Evolutionary conservation across 495 filamentous ascomycete species (phyloP).

Genomic region (Xylaria grammica): DNA sequence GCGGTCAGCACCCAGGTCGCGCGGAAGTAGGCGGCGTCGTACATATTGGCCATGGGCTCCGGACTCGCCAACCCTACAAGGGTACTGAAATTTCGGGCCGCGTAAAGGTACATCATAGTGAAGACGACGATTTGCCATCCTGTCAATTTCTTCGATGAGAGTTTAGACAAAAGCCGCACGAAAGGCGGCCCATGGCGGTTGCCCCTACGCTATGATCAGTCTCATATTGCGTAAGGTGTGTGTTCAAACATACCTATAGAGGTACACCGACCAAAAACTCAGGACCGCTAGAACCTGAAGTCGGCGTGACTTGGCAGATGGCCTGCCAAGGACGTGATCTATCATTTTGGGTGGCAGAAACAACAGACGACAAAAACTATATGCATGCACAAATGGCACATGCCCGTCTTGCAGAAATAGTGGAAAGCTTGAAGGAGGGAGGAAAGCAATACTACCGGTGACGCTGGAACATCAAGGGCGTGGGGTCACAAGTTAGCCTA

Average conservation of each 20-base stretch:
- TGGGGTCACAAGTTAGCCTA: background rate
- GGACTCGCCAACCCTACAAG: conserved; percentile 89
- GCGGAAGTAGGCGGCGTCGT: conserved; percentile 92
- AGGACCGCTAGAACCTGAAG: conserved; percentile 91
- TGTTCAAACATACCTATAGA: conserved; percentile 62
- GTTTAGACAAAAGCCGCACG: conserved; percentile 71
- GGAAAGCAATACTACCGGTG: background rate
- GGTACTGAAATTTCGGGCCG: conserved; percentile 89
- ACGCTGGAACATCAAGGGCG: background rate
- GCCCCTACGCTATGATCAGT: conserved; percentile 59
- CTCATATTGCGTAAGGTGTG: background rate
- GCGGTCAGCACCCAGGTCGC: conserved; percentile 97
- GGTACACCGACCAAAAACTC: conserved; percentile 86
- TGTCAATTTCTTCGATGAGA: conserved; percentile 69
- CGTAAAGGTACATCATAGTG: conserved; percentile 89
- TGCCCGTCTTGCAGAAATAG: background rate
- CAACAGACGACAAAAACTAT: conserved; percentile 28
- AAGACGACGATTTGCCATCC: conserved; percentile 88
- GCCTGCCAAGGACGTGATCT: conserved; percentile 91
- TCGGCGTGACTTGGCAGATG: conserved; percentile 87
- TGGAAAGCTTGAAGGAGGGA: background rate
- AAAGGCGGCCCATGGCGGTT: conserved; percentile 86
- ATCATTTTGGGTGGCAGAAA: conserved; percentile 44
- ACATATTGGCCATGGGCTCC: conserved; percentile 92
- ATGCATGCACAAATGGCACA: background rate